Conservation (phyloP, 192 early-diverging fungal species). For the Chytriomyces sp. region DNA sequence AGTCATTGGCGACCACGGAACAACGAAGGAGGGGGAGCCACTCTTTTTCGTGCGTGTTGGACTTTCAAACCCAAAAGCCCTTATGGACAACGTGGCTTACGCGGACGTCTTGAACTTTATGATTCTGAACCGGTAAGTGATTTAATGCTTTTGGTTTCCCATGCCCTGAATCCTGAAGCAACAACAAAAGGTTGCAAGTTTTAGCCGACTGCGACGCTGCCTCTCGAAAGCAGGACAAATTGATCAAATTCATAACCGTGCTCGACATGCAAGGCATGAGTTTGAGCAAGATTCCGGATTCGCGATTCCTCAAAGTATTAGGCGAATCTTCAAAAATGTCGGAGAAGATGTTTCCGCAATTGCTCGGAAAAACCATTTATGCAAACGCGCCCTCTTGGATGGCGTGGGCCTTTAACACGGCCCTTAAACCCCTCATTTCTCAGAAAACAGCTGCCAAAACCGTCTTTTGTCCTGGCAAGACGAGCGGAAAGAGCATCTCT, state of each 20-base stretch:
- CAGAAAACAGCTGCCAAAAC: constrained; percentile 12
- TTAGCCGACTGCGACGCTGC: not conserved
- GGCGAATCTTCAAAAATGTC: constrained; percentile 1
- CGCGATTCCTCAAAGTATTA: not conserved
- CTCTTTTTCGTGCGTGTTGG: constrained; percentile 3
- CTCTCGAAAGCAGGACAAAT: not conserved
- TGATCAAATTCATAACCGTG: not conserved
- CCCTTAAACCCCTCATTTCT: not conserved
- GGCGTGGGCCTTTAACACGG: not conserved
- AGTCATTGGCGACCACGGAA: constrained; percentile 7
- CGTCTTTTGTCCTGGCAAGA: constrained; percentile 6
- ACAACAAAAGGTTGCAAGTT: too few relatives aligned
- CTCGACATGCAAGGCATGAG: not conserved
- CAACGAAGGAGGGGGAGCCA: constrained; percentile 8
- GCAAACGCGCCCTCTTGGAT: not conserved
- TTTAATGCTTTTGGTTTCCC: too few relatives aligned
- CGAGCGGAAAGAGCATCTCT: not conserved
- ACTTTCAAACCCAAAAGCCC: constrained; percentile 21
- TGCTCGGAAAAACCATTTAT: not conserved
- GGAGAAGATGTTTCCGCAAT: constrained; percentile 15
- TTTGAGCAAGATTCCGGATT: not conserved
- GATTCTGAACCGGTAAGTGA: constrained; percentile 1
- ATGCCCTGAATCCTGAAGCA: too few relatives aligned
- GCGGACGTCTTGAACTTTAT: constrained; percentile 11
- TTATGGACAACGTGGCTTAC: constrained; percentile 8